Base-by-base conservation (phyloP, 306 rosid genomes). In the Hippophae gyantsensis region DNA sequence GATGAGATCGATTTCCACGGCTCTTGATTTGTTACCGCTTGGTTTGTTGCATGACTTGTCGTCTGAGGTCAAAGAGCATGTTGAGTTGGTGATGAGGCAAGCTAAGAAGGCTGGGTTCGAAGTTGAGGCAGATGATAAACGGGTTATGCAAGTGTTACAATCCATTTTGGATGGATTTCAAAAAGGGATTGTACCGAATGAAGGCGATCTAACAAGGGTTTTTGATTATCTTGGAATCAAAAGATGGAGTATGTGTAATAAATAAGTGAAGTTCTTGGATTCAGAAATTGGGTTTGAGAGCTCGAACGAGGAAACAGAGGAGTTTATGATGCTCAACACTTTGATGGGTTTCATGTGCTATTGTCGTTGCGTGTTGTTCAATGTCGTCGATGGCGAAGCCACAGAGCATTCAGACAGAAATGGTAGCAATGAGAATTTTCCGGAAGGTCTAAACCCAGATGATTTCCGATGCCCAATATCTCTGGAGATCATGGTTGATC, bases 391-490 rank as follows among this genome's bases (percentile, higher is more conserved):
- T 40, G 58, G 70, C 58, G 83, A 74, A 68, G 13, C 58, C 7
- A 67, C 62, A 25, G 75, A 68, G 47, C 79, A 58, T 70, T 42
- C 60, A 54, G 79, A 72, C 9, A 6, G 49, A 12, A 66, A 54
- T 12, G 48, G 41, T 8, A 56, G 63, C 53, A 44, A 45, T 47
- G 62, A 18, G 23, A 70, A 63, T n/a, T 40, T 48, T 38, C 26
- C 70, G 54, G 64, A n/a, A 43, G 18, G 64, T 47, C 48, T 85
- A 10, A 83, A 80, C 61, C 54, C 78, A 0, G 88, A 88, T 53
- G 99, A 92, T 82, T 80, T 92, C 56, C 75, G 79, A 62, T 92
- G 99, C 64, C 94, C 99, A 23, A 88, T 92, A 44, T 74, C 98
- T 13, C 58, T 92, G 7, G 96, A 92, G 26, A 54, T 85, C 64